Percentiles rank a stretch among this genome's conserved stretches.
These are phyloP conservation scores for Porogramme epimiltina DNA, from an alignment of 1,284 basidiomycete genomes.

Conservation along the genomic window DNA sequence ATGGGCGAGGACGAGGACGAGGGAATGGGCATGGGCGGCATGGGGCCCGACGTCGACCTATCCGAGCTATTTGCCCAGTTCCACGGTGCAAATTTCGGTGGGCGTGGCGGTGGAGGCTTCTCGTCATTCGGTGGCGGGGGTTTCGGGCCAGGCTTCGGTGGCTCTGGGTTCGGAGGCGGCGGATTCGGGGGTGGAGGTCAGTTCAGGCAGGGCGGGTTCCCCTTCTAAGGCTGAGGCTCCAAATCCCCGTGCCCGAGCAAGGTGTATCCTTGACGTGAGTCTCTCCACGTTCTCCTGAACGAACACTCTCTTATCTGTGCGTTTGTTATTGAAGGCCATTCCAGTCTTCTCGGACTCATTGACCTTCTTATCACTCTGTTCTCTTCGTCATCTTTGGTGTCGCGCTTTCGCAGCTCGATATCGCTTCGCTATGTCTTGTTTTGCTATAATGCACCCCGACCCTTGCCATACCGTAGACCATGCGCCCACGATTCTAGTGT, in stretches of 20 bases:
- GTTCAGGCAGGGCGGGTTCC: background rate
- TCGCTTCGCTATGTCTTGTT: slow-evolving; percentile 1
- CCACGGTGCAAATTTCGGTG: slow-evolving; percentile 30
- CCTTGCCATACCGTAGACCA: slow-evolving; percentile 15
- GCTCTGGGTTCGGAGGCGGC: slow-evolving; percentile 2
- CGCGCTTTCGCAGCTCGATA: background rate
- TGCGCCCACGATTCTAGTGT: slow-evolving; percentile 7
- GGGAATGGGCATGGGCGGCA: slow-evolving; percentile 43
- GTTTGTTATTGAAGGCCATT: too few species aligned
- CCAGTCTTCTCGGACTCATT: too few species aligned
- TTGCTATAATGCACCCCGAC: background rate
- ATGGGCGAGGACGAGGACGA: slow-evolving; percentile 78
- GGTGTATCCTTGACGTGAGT: background rate
- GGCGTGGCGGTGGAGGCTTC: slow-evolving; percentile 25
- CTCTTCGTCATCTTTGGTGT: background rate
- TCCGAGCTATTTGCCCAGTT: slow-evolving; percentile 69
- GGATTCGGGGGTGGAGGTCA: slow-evolving; percentile 5
- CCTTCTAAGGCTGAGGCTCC: background rate
- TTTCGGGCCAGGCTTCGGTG: slow-evolving; percentile 1
- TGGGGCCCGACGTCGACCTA: slow-evolving; percentile 48
- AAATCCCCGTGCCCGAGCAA: background rate
- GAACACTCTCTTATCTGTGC: too few species aligned
- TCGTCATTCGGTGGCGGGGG: slow-evolving; percentile 23
- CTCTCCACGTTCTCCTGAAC: background rate
- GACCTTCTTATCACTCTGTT: too few species aligned